Evolutionary conservation across 2,329 filamentous ascomycete genomes (phyloP).

Genomic region (Sporothrix brunneoviolacea): DNA sequence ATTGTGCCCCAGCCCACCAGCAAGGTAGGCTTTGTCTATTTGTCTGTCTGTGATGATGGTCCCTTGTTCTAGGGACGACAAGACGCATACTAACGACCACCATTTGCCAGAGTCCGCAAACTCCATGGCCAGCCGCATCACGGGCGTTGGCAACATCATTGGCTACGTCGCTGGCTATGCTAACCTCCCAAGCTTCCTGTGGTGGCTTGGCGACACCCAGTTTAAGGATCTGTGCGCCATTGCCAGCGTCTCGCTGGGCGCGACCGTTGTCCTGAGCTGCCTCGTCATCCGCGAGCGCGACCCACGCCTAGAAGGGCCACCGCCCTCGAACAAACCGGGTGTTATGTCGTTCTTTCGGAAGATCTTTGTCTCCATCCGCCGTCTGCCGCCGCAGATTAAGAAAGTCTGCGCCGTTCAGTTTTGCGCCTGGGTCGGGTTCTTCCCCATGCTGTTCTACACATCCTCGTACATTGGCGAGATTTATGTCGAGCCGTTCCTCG

Average conservation of each 20-base stretch:
- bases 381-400: conserved; percentile 73
- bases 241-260: conserved; percentile 64
- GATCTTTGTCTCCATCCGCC: conserved; percentile 68
- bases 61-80: too few relatives aligned
- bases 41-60: not conserved
- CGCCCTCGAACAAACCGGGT: conserved; percentile 52
- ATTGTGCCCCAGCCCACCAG: conserved; percentile 86
- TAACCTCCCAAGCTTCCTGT: conserved; percentile 65
- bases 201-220: conserved; percentile 79
- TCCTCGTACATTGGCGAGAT: conserved; percentile 92
- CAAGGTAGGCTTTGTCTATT: conserved; percentile 44
- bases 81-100: not conserved
- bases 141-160: conserved; percentile 82
- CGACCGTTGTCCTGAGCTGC: conserved; percentile 66
- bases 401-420: conserved; percentile 78
- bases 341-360: conserved; percentile 72
- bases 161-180: conserved; percentile 85
- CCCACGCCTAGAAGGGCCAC: conserved; percentile 63
- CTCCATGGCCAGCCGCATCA: conserved; percentile 84
- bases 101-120: conserved; percentile 66
- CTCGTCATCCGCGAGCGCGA: conserved; percentile 69
- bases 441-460: conserved; percentile 91
- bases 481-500: conserved; percentile 77
- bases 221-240: conserved; percentile 90
- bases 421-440: conserved; percentile 91